These are phyloP conservation scores for Moesziomyces aphidis DNA, from an alignment of 1,284 basidiomycete species.

Conservation along the genomic window DNA sequence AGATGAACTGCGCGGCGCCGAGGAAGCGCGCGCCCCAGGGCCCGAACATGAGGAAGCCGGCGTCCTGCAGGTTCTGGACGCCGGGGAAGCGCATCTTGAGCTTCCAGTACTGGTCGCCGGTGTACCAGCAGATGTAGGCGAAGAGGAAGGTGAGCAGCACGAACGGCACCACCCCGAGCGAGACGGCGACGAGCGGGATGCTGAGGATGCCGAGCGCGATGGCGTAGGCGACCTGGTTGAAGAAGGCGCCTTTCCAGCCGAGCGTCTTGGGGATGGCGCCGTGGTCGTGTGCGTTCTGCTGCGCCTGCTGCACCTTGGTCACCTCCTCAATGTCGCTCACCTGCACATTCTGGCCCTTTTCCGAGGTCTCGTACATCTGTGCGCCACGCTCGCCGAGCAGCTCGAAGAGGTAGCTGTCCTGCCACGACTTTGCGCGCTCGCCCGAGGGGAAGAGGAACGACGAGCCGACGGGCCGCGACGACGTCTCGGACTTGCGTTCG, in stretches of 20 bases:
- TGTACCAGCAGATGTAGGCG: constrained; percentile 50
- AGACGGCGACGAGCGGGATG: constrained; percentile 55
- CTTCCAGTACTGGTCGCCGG: constrained; percentile 52
- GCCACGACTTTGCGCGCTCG: constrained; percentile 45
- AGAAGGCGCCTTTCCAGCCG: constrained; percentile 57
- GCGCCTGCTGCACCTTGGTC: constrained; percentile 22
- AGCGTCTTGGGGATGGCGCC: constrained; percentile 51
- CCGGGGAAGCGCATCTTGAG: constrained; percentile 59
- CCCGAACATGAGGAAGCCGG: constrained; percentile 59
- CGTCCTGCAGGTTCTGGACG: constrained; percentile 58
- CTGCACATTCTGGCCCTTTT: constrained; percentile 44
- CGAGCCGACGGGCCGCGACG: constrained; percentile 20
- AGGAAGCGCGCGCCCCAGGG: constrained; percentile 43
- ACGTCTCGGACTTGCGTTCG: constrained; percentile 17
- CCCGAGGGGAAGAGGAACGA: constrained; percentile 53
- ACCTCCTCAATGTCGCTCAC: constrained; percentile 45
- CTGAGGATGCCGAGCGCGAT: constrained; percentile 60
- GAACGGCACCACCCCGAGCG: constrained; percentile 58
- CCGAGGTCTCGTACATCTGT: constrained; percentile 30
- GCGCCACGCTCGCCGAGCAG: constrained; percentile 33
- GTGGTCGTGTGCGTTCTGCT: constrained; percentile 23
- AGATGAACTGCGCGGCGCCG: constrained; percentile 43
- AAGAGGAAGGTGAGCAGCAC: constrained; percentile 54
- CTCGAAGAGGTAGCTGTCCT: constrained; percentile 50
- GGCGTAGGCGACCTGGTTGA: constrained; percentile 58